Evolutionary conservation across 306 rosid species (phyloP).

Genomic region (Vicia villosa): DNA sequence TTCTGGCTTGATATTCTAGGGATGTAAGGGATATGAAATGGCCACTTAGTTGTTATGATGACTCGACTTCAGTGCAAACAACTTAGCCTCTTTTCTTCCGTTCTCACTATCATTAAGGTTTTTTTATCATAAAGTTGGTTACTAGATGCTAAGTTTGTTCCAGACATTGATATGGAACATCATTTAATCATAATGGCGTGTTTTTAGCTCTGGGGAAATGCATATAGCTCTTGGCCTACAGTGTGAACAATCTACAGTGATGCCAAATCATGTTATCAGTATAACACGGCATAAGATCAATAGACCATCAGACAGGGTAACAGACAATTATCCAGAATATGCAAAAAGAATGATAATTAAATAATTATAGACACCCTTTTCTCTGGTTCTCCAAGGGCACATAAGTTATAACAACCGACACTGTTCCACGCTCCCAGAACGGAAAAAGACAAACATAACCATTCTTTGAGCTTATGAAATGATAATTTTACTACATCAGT

Average conservation of each 20-base stretch:
- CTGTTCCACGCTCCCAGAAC: constrained; percentile 8
- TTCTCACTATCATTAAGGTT: background rate
- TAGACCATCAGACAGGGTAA: background rate
- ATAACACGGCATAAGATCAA: background rate
- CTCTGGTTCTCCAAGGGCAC: background rate
- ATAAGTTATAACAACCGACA: background rate
- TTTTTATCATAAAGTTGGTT: constrained; percentile 17
- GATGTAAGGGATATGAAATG: background rate
- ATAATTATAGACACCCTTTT: background rate
- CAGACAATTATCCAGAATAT: background rate
- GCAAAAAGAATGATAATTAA: background rate
- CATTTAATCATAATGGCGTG: background rate
- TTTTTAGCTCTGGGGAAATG: too few species aligned
- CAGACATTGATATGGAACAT: constrained; percentile 1
- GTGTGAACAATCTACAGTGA: background rate
- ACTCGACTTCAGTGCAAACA: background rate
- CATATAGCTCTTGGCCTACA: too few species aligned
- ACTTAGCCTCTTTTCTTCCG: background rate
- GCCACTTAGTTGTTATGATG: background rate
- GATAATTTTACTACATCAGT: constrained; percentile 16
- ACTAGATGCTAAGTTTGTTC: constrained; percentile 1
- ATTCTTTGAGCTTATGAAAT: constrained; percentile 15
- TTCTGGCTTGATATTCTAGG: too few species aligned
- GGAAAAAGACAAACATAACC: background rate
- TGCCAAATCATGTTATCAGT: background rate